Evolutionary conservation across 257 asterid genomes (phyloP), one percentile per base, ranked within the genome.

Genomic region (Nicotiana obtusifolia): DNA sequence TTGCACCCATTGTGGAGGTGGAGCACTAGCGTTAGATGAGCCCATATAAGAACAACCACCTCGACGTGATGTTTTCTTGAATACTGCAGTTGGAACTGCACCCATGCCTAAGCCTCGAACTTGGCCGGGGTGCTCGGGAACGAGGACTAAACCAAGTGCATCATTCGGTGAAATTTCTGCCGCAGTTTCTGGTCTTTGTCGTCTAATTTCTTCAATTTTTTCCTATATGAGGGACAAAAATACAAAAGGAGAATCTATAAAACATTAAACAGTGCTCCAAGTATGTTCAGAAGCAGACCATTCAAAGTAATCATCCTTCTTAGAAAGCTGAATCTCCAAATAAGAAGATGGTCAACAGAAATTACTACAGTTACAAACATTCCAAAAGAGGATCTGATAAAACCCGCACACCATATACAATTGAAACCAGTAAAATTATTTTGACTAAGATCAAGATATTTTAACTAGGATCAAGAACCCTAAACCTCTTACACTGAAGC

Each of bases 361-460:
- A 41, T 37, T 69, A 41, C 54, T 47, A 49, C 56, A 8, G 41
- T 41, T 41, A 41, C 49, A 2, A 41, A 41, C 49, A 30, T 41
- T 41, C 10, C 49, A 41, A 41, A 30, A 30, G 57, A 11, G 13
- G 77, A 20, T 20, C 54, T 10, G 2, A 20, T 28, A 41, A 41
- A 37, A 10, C 57, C 77, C 5, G 31, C 54, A 41, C 20, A 41
- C n/a, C 28, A 10, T 41, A 69, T 11, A 20, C 33, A 10, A 5
- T 1, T 60, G 31, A 83, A 30, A 56, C 98, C 95, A 80, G 88
- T 91, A 22, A 93, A 86, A 64, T 91, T 91, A 78, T 95, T 95
- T 20, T 79, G 87, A 20, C 33, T 41, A 44, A 13, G n/a, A 41
- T 13, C 11, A 57, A 41, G 30, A 26, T 26, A 26, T 26, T 31